Evolutionary conservation across 106 monocot species (phyloP), one percentile per base, ranked within the genome.

Genomic region (Gastrodia elata): DNA sequence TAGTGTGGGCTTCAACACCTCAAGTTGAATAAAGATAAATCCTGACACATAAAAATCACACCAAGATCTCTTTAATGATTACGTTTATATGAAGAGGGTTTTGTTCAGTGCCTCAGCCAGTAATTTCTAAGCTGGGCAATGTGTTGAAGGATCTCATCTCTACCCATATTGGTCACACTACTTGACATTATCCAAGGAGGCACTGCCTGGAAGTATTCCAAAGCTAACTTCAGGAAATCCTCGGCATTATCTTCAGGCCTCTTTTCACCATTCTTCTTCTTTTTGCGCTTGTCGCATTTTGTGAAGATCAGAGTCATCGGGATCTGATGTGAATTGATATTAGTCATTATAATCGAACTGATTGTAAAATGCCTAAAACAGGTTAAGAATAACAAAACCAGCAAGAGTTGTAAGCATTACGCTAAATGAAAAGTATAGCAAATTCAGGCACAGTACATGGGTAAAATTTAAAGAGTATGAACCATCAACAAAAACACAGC

Each of bases 121-220:
- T 97, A 97, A 80, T 93, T 97, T 68, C 90, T 84, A 44, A 97
- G 92, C 77, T 97, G 96, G 64, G 92, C 84, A 72, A 97, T 93
- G 71, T 97, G 96, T 8, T 93, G 65, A 39, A 97, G 77, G 43
- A 97, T 90, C 84, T 90, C 96, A 71, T 97, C 96, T 11, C 96
- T 80, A 44, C 96, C 92, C 65, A 86, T 87, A 76, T 93, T 87
- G 68, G 96, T 97, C 22, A 93, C 64, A 42, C 96, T 90, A 55
- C 96, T 97, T 14, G 96, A 88, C 90, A 93, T 90, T 73, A 97
- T 93, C 96, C 90, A 97, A 39, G 96, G 88, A 13, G 96, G 96
- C 8, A 90, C 87, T 4, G 86, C 67, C 49, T 84, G 40, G 41
- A 97, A 97, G 72, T 78, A 90, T 61, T 97, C 83, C 2, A 81